A percentile compares a stretch with the other conserved stretches of the same genome.
Evolutionary conservation across 768 basidiomycete species (phyloP).

Genomic region (Pisolithus tinctorius): DNA sequence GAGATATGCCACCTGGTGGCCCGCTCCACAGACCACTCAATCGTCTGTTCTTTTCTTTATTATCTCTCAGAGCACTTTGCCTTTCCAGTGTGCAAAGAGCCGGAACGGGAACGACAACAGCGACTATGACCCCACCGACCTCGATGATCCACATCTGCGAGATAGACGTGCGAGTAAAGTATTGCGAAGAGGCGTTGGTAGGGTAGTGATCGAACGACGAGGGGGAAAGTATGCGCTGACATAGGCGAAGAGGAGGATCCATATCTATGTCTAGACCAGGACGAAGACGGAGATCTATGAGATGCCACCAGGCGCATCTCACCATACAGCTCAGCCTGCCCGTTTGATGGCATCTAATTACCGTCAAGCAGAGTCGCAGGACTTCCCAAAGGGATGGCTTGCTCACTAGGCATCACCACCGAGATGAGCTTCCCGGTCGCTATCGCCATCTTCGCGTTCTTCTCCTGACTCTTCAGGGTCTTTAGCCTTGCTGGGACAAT

Average conservation of each 20-base stretch:
- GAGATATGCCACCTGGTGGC: neutral
- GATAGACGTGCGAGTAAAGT: constrained; percentile 26
- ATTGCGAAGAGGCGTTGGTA: constrained; percentile 21
- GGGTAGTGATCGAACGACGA: constrained; percentile 35
- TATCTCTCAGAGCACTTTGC: neutral
- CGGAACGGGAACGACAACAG: constrained; percentile 39
- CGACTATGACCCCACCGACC: constrained; percentile 56
- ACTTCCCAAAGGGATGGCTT: constrained; percentile 52
- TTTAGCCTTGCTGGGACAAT: constrained; percentile 29
- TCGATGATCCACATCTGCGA: constrained; percentile 71
- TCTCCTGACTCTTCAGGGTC: constrained; percentile 27
- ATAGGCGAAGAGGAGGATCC: constrained; percentile 51
- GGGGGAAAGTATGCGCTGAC: no score
- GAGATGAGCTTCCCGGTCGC: constrained; percentile 29
- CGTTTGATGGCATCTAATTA: constrained; percentile 32
- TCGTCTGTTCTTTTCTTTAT: neutral
- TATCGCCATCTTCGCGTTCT: constrained; percentile 24
- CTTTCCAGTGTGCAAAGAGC: neutral
- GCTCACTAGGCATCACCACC: constrained; percentile 71
- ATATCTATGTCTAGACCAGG: constrained; percentile 69
- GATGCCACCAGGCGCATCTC: constrained; percentile 32
- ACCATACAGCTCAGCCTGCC: constrained; percentile 29
- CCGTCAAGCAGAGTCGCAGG: constrained; percentile 32
- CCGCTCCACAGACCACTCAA: neutral
- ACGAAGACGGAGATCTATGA: constrained; percentile 71